phyloP scores from a whole-genome alignment of 306 rosid genomes.

The Dalbergia cultrata region DNA sequence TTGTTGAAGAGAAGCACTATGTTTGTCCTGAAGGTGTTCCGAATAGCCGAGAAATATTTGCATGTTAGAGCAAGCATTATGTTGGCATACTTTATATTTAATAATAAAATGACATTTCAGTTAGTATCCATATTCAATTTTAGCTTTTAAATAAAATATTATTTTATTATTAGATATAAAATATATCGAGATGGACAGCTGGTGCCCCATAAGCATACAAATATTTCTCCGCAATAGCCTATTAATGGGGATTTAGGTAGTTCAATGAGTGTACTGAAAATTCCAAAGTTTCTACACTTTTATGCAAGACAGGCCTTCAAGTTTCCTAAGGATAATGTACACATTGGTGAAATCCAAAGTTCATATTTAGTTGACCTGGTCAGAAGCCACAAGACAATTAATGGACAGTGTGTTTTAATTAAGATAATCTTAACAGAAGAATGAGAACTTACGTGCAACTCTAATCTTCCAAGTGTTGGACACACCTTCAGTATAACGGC shows the following conservation, averaged over 20 bases:
- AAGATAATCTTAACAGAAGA: neutral
- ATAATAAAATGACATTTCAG: no score
- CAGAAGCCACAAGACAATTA: neutral
- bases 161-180: no score
- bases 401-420: neutral
- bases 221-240: neutral
- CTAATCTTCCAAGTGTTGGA: conserved; percentile 46
- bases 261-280: neutral
- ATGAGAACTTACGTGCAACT: conserved; percentile 45
- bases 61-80: no score
- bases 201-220: no score
- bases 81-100: no score
- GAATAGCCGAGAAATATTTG: no score
- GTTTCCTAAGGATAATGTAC: neutral
- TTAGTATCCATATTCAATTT: no score
- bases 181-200: no score
- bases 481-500: conserved; percentile 23
- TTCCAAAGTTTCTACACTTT: neutral
- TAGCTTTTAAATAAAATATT: neutral
- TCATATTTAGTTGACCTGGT: neutral
- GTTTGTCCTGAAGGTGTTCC: neutral
- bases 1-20: neutral
- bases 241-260: neutral
- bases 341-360: neutral
- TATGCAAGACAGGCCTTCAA: neutral